Base-by-base conservation (phyloP, 768 basidiomycete species). In the Suillus luteus region DNA sequence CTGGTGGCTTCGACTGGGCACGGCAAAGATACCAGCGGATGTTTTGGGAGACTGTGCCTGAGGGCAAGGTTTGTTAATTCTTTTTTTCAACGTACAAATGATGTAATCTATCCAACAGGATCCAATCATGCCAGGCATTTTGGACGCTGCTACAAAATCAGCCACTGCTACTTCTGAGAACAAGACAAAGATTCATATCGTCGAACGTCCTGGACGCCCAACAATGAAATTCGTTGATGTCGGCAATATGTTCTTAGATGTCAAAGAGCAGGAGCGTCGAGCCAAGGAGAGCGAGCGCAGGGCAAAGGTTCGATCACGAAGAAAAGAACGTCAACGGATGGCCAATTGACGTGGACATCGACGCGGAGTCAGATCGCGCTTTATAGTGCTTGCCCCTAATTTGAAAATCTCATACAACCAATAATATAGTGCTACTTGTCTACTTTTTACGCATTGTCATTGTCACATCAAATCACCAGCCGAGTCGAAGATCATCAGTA, bases 31-130 rank as follows among this genome's bases (percentile, higher is more conserved):
- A 91, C 71, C 86, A 88, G 68, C 83, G 87, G 49, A 76, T 86
- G 51, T 93, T 90, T 73, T 94, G 91, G 90, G 92, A 94, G 72
- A 85, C 88, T 37, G 83, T 90, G 44, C 81, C 82, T 11, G 92
- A 94, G 69, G 86, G 87, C 64, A 75, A 84, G 76, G 92, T 92
- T 70, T 48, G 77, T 70, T 75, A 71, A 43, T 24, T 38, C 12
- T 43, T 44, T 15, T 12, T 67, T 54, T 44, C 27, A 0, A 14
- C 38, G 40, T 51, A 46, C 35, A 19, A 11, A 15, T 14, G 43
- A n/a, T 9, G 35, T 55, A 43, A 24, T 48, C 61, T 60, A 60
- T 24, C 49, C 22, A 61, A 38, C 61, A 93, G 92, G 83, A 87
- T 71, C 85, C 88, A 10, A 73, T 90, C 49, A 80, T 92, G 43